Evolutionary conservation across 1,139 yeast species (phyloP), one percentile per base, ranked within the genome.

Genomic region (Lodderomyces parapsilosis): DNA sequence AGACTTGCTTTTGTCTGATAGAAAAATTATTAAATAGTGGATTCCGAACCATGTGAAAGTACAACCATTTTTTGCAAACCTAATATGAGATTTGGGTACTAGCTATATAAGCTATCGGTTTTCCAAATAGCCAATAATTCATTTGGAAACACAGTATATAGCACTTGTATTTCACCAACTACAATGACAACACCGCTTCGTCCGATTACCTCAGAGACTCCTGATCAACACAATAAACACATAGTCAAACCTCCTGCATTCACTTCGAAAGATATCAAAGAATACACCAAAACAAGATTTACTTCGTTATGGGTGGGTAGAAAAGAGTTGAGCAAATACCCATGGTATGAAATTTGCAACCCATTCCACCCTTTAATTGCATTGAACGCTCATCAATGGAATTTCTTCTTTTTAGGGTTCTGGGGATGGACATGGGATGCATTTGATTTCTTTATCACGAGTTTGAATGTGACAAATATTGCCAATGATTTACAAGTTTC

Each of bases 141-240:
- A 8, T 20, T 20, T 6, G 5, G 23, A 20, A 20, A 6, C 7
- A 20, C 5, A 20, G 23, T 20, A 20, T 20, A 20, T 8, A 20
- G 23, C 8, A 6, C 23, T 20, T 20, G 23, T 8, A n/a, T n/a
- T n/a, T 20, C 5, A 20, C 7, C 23, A 20, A 20, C 8, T 8
- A 20, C 23, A 20, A 27, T 43, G 47, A 36, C 45, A 15, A 25
- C 39, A 23, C 39, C 45, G 25, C 38, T 43, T 38, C 47, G 37
- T 30, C 36, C 50, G 4, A 30, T 39, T 19, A 36, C 38, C 18
- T 40, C 42, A n/a, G 33, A 35, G 19, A 32, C 28, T 93, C 95
- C 6, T 93, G 93, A 15, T 94, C 87, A 47, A 36, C 72, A 67
- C 48, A 66, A 66, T 47, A 54, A 54, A 38, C 68, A 67, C 46